Evolutionary conservation across 2,329 filamentous ascomycete species (phyloP).

Genomic region (Aspergillus sp.): DNA sequence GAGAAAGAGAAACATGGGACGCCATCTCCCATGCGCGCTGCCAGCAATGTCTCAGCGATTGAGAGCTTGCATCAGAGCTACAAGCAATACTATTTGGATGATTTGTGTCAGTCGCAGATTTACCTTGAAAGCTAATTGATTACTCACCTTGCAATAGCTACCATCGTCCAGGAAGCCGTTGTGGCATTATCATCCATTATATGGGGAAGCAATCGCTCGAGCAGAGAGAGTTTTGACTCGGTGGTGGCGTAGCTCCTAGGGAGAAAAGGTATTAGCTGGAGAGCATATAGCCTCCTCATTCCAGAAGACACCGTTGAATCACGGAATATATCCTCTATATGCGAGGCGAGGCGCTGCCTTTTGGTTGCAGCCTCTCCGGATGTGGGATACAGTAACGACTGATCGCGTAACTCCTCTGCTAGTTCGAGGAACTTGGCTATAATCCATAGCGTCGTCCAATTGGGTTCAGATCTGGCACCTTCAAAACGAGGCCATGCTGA

Average conservation of each 20-base stretch:
- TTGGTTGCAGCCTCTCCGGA: constrained; percentile 31
- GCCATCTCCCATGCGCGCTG: constrained; percentile 74
- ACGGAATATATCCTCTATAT: constrained; percentile 38
- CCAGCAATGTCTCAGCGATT: constrained; percentile 60
- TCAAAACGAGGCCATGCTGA: constrained; percentile 41
- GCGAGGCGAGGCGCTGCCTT: constrained; percentile 39
- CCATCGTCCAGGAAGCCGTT: constrained; percentile 77
- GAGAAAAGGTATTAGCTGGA: constrained; percentile 59
- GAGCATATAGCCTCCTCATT: constrained; percentile 48
- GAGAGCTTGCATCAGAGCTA: constrained; percentile 38
- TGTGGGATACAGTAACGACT: constrained; percentile 9
- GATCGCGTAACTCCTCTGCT: constrained; percentile 32
- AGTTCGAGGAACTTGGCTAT: constrained; percentile 44
- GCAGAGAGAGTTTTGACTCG: constrained; percentile 57
- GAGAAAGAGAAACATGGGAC: constrained; percentile 68
- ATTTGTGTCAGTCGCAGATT: constrained; percentile 12
- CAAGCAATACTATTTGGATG: constrained; percentile 34
- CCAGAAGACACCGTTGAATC: constrained; percentile 41
- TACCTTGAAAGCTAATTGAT: background rate
- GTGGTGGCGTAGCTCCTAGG: constrained; percentile 48
- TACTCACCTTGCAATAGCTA: constrained; percentile 75
- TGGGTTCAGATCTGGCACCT: constrained; percentile 38
- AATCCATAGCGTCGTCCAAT: constrained; percentile 43
- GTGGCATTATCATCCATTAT: constrained; percentile 69
- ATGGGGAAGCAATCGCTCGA: constrained; percentile 60